A percentile compares a stretch with the other conserved stretches of the same genome.
These are phyloP conservation scores for Singerocomus inundabilis DNA, from an alignment of 1,284 basidiomycete genomes.

Conservation along the genomic window DNA sequence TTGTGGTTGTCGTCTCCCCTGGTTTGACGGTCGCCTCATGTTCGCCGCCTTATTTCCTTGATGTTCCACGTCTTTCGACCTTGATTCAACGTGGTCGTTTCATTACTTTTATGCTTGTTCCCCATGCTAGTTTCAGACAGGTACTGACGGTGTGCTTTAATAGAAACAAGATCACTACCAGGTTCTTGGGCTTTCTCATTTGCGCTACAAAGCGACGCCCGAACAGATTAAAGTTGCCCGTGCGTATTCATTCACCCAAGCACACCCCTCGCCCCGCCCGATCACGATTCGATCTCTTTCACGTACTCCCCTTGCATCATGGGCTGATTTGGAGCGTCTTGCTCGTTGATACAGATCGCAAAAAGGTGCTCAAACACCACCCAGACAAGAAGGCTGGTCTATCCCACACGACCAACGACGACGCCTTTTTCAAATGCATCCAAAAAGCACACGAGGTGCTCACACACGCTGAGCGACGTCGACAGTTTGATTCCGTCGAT, in stretches of 20 bases:
- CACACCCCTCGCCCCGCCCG: conserved; percentile 8
- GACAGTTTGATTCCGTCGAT: conserved; percentile 97
- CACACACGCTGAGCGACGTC: conserved; percentile 81
- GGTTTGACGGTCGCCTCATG: no score
- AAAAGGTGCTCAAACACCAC: conserved; percentile 99
- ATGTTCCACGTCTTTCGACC: no score
- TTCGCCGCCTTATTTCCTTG: not conserved
- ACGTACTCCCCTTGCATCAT: conserved; percentile 2
- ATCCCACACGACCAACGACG: conserved; percentile 82
- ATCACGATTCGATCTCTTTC: conserved; percentile 8
- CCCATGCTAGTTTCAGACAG: not conserved
- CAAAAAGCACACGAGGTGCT: conserved; percentile 95
- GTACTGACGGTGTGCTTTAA: conserved; percentile 7
- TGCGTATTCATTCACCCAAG: conserved; percentile 53
- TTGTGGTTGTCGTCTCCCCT: no score
- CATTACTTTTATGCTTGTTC: no score
- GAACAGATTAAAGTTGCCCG: conserved; percentile 97
- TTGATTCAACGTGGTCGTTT: not conserved
- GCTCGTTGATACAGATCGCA: conserved; percentile 75
- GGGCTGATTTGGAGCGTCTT: not conserved
- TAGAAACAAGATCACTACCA: conserved; percentile 99
- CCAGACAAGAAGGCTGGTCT: conserved; percentile 95
- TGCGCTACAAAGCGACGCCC: conserved; percentile 85
- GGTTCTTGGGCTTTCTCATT: conserved; percentile 89
- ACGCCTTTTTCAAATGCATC: conserved; percentile 99